Percentiles rank a stretch among this genome's conserved stretches.
phyloP scores from a whole-genome alignment of 257 asterid genomes.

The Thymus quinquecostatus region DNA sequence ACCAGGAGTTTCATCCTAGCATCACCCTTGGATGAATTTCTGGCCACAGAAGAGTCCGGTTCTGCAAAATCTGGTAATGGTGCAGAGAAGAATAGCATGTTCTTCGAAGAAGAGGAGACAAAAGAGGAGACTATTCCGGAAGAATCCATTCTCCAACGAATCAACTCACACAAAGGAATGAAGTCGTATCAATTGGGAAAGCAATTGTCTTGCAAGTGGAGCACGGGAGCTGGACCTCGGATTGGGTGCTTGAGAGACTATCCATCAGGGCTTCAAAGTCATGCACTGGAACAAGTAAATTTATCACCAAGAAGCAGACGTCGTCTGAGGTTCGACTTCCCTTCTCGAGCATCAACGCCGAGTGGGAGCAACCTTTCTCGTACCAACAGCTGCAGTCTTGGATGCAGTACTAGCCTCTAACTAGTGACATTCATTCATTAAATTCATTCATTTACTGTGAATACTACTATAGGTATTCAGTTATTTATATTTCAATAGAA shows the following conservation, averaged over 20 bases:
- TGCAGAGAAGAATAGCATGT: neutral
- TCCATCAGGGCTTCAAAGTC: conserved; percentile 74
- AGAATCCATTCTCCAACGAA: conserved; percentile 57
- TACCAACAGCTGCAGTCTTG: conserved; percentile 32
- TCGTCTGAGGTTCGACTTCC: conserved; percentile 41
- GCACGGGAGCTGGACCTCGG: conserved; percentile 93
- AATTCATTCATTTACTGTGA: conserved; percentile 46
- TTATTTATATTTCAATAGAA: conserved; percentile 38
- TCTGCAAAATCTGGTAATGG: conserved; percentile 9
- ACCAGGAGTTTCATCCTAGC: conserved; percentile 31
- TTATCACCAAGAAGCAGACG: conserved; percentile 68
- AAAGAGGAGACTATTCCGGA: conserved; percentile 52
- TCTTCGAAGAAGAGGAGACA: conserved; percentile 30
- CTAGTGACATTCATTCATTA: conserved; percentile 38
- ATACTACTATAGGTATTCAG: conserved; percentile 38
- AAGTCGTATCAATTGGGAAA: conserved; percentile 70
- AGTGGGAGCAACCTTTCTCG: conserved; percentile 44
- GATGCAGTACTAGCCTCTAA: conserved; percentile 43
- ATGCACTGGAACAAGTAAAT: conserved; percentile 70
- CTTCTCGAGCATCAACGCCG: conserved; percentile 51
- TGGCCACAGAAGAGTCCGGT: conserved; percentile 41
- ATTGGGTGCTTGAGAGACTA: conserved; percentile 84
- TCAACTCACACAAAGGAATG: conserved; percentile 64
- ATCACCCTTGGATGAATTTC: conserved; percentile 45
- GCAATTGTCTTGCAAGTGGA: conserved; percentile 81